phyloP scores from a whole-genome alignment of 495 filamentous ascomycete genomes.

The Echria macrotheca region DNA sequence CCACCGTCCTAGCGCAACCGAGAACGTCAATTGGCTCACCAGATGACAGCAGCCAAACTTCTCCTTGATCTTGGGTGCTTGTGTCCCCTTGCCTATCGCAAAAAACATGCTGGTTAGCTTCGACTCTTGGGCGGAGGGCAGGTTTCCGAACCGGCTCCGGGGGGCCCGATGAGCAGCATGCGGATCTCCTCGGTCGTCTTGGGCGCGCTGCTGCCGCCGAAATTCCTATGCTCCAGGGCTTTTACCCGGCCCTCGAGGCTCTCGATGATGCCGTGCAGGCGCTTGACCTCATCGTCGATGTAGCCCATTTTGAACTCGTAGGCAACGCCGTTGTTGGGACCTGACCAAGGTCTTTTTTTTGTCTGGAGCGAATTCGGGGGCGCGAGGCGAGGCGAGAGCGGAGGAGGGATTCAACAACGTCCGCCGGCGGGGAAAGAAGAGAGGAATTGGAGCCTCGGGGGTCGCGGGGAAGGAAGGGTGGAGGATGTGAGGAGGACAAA shows the following conservation, averaged over 20 bases:
- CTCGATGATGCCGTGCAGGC: constrained; percentile 69
- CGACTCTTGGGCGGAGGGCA: not conserved
- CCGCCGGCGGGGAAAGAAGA: not conserved
- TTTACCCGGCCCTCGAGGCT: constrained; percentile 80
- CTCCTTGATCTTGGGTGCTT: constrained; percentile 96
- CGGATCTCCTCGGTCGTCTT: constrained; percentile 63
- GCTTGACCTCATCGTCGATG: constrained; percentile 72
- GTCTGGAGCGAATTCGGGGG: not conserved
- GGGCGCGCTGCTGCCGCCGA: constrained; percentile 35
- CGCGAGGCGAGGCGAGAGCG: constrained; percentile 10
- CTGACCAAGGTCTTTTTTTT: constrained; percentile 35
- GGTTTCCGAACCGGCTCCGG: constrained; percentile 75
- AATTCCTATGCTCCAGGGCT: constrained; percentile 63
- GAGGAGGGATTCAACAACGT: too few species aligned
- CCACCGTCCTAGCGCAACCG: not conserved
- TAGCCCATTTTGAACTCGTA: constrained; percentile 63
- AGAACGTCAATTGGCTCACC: constrained; percentile 50
- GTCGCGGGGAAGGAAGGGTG: not conserved
- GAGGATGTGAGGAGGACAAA: constrained; percentile 7
- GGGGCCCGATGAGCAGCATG: constrained; percentile 97
- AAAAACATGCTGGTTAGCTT: constrained; percentile 13
- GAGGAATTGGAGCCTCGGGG: not conserved
- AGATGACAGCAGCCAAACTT: constrained; percentile 95
- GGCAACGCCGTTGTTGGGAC: too few species aligned
- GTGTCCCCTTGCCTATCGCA: constrained; percentile 89